Evolutionary conservation across 83 land plant genomes (phyloP), one percentile per base, ranked within the genome.

Genomic region (Picea mariana): DNA sequence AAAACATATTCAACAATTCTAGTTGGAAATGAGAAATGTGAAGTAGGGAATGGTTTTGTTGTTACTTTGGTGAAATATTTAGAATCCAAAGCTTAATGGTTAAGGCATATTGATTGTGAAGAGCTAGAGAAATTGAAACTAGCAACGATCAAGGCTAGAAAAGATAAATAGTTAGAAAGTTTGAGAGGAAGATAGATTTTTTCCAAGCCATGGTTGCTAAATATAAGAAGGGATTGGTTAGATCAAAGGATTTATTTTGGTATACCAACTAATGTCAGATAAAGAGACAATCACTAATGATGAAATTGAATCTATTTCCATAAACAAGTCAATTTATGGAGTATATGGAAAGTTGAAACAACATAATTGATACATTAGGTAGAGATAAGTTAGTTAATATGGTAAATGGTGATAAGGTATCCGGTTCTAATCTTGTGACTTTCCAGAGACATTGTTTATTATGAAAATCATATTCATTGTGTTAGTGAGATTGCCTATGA

Each of bases 11-110:
- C 84, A 21, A 69, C 76, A 52, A 67, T 89, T 79, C 31, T 67
- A 49, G 81, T 87, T 62, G 78, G 42, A 11, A 17, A 75, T 40
- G 81, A 75, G 61, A 13, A 80, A 40, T 11, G 52, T 75, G 83
- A 84, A 67, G 78, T 85, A 58, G 40, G 82, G 60, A 66, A 81
- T 73, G 52, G 84, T 80, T 8, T 75, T n/a, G 90, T 91, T 80
- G 99, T 96, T 52, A 91, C 94, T 34, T 88, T 93, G 47, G 85
- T 68, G 12, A 97, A 93, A 84, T 89, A 93, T 17, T 79, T 89
- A 63, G 92, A 91, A 86, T 93, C 93, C 9, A 89, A 93, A 85
- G 85, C 96, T 67, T 75, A 82, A 59, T 96, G 97, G 97, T 93
- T 90, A 59, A 86, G 80, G 68, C 85, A 66, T 72, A 84, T 91